Conservation (phyloP, 2,329 filamentous ascomycete genomes). For the Aspergillus jensenii region DNA sequence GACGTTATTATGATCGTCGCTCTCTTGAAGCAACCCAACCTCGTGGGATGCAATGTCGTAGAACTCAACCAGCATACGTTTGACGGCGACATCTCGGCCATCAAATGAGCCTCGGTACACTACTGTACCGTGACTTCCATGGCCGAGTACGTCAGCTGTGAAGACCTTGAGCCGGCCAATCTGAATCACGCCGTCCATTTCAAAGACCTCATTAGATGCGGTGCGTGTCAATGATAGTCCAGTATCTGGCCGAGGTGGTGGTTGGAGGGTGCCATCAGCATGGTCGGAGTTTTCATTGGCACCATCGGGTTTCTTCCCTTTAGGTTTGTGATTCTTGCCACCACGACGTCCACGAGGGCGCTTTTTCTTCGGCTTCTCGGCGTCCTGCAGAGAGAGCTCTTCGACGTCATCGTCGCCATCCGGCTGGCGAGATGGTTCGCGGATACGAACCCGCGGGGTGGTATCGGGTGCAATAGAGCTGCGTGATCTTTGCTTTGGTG, state of each 20-base stretch:
- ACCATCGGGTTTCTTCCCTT: constrained; percentile 46
- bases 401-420: constrained; percentile 34
- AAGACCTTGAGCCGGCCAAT: constrained; percentile 63
- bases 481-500: constrained; percentile 28
- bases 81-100: constrained; percentile 88
- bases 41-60: constrained; percentile 95
- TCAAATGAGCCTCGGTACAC: constrained; percentile 96
- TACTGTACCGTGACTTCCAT: constrained; percentile 94
- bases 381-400: constrained; percentile 26
- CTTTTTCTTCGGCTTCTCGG: constrained; percentile 63
- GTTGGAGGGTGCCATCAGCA: constrained; percentile 47
- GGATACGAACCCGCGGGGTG: constrained; percentile 40
- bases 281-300: constrained; percentile 55
- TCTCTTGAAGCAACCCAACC: constrained; percentile 84
- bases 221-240: constrained; percentile 57
- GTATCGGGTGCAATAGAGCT: constrained; percentile 22
- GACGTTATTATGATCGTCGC: constrained; percentile 93
- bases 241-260: constrained; percentile 56
- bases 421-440: constrained; percentile 36
- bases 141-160: constrained; percentile 61
- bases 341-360: constrained; percentile 70
- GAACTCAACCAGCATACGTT: constrained; percentile 94
- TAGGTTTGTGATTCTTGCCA: constrained; percentile 63
- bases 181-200: constrained; percentile 60
- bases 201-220: constrained; percentile 57